Evolutionary conservation across 805 yeast species (phyloP), one percentile per base, ranked within the genome.

Genomic region (Saturnispora kantuleensis): DNA sequence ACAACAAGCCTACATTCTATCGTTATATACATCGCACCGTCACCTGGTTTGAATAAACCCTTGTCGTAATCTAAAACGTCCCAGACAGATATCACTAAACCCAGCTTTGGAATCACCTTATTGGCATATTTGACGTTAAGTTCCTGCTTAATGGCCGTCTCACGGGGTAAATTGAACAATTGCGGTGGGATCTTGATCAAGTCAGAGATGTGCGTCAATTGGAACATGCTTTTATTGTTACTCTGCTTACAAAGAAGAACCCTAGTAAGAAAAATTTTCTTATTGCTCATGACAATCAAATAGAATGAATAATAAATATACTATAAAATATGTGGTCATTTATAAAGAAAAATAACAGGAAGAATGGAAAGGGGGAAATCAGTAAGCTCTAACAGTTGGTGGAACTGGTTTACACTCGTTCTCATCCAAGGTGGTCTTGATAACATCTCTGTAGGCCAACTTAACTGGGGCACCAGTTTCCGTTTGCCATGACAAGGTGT

Each of bases 341-440:
- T 21, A 21, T 21, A 21, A 21, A 6, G 26, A 21, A 21, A 21
- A 21, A 21, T 21, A 21, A 21, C 26, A 21, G 33, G 34, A 16
- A 28, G 41, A 5, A 15, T 12, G 37, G 17, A 13, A 34, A 7
- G 18, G 18, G 5, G 13, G 15, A n/a, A 26, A 21, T 47, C 80
- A 90, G 67, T 90, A 90, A 50, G 87, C 88, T 78, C 98, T 90
- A 70, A 84, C 81, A 47, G 95, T 93, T 48, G 97, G 97, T 54
- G 97, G 97, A 52, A 90, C 96, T 41, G 95, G 73, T 69, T 87
- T 84, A 77, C 96, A 88, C 68, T 90, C 97, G 52, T 67, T 71
- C 68, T 79, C 94, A 68, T 93, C 96, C 67, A 90, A 76, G 37
- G 98, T 90, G 49, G 79, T 73, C 55, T 72, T 70, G 58, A 85